Conservation (phyloP, 2,329 filamentous ascomycete genomes). For the Geoglossum cookeanum region DNA sequence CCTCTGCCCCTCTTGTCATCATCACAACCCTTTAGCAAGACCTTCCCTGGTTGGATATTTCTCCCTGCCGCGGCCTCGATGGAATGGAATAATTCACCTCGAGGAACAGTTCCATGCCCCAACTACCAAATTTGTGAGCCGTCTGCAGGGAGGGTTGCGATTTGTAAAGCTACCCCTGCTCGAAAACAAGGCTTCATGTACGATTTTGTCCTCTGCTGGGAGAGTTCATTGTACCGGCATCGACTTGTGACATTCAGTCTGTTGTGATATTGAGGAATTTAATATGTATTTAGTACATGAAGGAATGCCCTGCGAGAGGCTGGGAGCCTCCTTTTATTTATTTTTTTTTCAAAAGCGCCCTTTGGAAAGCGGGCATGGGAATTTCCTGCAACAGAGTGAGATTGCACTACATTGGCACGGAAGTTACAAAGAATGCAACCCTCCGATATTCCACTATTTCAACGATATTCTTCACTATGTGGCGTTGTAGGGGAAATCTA, state of each 20-base stretch:
- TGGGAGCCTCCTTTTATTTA: too few species aligned
- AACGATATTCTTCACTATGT: neutral
- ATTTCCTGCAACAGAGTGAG: too few species aligned
- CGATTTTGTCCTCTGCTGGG: too few species aligned
- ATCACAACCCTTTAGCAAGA: neutral
- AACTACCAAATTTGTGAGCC: neutral
- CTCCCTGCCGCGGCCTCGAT: neutral
- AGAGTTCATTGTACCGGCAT: too few species aligned
- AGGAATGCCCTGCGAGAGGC: too few species aligned
- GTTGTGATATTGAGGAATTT: neutral
- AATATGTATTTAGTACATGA: too few species aligned
- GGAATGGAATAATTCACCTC: neutral
- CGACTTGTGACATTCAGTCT: neutral
- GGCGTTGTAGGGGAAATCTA: neutral
- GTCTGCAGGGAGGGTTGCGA: too few species aligned
- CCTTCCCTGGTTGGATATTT: neutral
- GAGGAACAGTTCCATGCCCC: neutral
- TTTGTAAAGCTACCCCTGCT: neutral
- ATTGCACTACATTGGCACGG: too few species aligned
- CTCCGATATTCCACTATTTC: neutral
- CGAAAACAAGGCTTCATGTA: too few species aligned
- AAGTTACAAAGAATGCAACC: neutral
- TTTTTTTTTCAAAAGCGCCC: too few species aligned
- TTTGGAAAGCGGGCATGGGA: too few species aligned
- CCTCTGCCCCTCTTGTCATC: neutral